phyloP scores from a whole-genome alignment of 2,329 filamentous ascomycete genomes.

The Aureobasidium sp. region DNA sequence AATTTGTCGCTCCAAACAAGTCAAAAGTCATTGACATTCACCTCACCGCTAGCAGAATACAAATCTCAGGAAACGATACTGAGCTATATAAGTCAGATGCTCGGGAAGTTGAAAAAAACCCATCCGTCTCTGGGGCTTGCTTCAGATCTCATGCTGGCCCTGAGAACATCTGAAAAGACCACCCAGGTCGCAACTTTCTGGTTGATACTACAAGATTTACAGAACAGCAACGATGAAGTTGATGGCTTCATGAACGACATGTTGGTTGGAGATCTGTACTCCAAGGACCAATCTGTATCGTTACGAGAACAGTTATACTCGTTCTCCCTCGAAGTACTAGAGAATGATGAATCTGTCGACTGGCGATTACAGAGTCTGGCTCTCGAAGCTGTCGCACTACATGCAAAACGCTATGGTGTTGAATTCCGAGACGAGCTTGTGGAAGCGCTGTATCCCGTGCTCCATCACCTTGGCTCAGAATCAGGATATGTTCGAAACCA shows the following conservation, averaged over 20 bases:
- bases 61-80: slow-evolving; percentile 22
- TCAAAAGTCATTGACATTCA: slow-evolving; percentile 15
- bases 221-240: slow-evolving; percentile 44
- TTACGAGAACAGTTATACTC: slow-evolving; percentile 57
- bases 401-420: slow-evolving; percentile 56
- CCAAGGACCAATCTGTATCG: slow-evolving; percentile 12
- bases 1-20: slow-evolving; percentile 12
- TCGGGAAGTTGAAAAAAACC: background rate
- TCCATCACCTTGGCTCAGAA: slow-evolving; percentile 73
- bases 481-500: slow-evolving; percentile 63
- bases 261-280: slow-evolving; percentile 39
- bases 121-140: slow-evolving; percentile 26
- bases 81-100: slow-evolving; percentile 13
- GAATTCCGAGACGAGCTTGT: slow-evolving; percentile 79
- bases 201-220: slow-evolving; percentile 66
- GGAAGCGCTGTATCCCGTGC: slow-evolving; percentile 83
- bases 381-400: slow-evolving; percentile 69
- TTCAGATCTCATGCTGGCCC: slow-evolving; percentile 55
- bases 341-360: slow-evolving; percentile 40
- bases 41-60: slow-evolving; percentile 20
- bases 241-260: slow-evolving; percentile 56
- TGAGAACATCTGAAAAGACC: slow-evolving; percentile 50
- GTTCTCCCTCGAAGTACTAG: slow-evolving; percentile 56
- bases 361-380: slow-evolving; percentile 72
- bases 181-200: slow-evolving; percentile 66